Evolutionary conservation across 495 filamentous ascomycete genomes (phyloP).

Genomic region (Ascobolus immersus): DNA sequence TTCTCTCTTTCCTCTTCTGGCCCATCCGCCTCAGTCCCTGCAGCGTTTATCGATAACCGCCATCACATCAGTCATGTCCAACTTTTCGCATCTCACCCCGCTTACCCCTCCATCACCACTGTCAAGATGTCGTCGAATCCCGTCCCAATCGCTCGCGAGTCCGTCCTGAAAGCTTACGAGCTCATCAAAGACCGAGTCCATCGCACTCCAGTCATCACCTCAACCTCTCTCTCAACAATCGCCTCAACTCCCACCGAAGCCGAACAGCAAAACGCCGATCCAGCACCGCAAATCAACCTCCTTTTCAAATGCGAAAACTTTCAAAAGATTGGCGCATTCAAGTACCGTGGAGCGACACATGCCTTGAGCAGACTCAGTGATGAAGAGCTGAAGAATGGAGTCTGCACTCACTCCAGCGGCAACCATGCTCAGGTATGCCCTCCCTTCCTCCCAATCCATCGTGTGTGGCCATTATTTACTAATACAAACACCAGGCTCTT

Average conservation of each 20-base stretch:
- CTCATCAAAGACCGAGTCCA: constrained; percentile 57
- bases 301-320: constrained; percentile 96
- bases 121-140: constrained; percentile 17
- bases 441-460: not conserved
- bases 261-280: constrained; percentile 23
- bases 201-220: constrained; percentile 59
- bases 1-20: too few species aligned
- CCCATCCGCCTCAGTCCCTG: too few species aligned
- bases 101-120: too few species aligned
- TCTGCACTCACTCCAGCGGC: constrained; percentile 78
- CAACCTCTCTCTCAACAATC: constrained; percentile 39
- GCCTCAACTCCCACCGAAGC: constrained; percentile 44
- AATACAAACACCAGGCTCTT: constrained; percentile 92
- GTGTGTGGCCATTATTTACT: not conserved
- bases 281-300: constrained; percentile 37
- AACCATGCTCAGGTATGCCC: constrained; percentile 1
- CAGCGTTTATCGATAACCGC: too few species aligned
- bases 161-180: constrained; percentile 40
- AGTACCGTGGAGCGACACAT: constrained; percentile 74
- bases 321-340: constrained; percentile 82
- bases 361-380: constrained; percentile 44
- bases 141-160: constrained; percentile 38
- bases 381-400: constrained; percentile 38
- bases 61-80: too few species aligned
- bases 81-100: too few species aligned